Percentiles rank a stretch among this genome's conserved stretches.
Conservation (phyloP, 306 rosid genomes). For the Rosa chinensis region DNA sequence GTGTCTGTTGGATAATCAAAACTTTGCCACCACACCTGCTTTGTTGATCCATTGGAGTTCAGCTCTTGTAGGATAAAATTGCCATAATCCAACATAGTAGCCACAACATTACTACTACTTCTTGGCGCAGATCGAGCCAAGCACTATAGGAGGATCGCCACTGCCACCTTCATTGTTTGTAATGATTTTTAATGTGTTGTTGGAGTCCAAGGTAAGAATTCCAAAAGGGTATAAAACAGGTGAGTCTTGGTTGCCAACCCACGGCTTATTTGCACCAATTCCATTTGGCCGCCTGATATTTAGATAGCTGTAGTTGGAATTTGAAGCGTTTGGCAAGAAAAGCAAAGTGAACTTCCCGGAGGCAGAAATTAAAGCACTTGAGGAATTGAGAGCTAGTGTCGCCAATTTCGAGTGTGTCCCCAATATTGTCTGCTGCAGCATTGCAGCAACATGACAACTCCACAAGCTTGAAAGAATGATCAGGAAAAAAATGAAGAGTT, state of each 20-base stretch:
- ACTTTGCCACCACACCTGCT: conserved; percentile 7
- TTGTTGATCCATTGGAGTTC: not conserved
- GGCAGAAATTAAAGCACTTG: not conserved
- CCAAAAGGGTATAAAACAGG: not conserved
- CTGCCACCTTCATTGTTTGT: not conserved
- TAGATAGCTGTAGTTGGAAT: not conserved
- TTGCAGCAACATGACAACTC: not conserved
- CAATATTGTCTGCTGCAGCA: not conserved
- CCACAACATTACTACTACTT: not conserved
- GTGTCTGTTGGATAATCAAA: conserved; percentile 7
- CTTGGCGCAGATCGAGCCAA: not conserved
- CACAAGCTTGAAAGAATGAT: not conserved
- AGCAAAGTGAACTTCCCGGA: not conserved
- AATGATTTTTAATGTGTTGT: not conserved
- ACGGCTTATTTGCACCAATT: not conserved
- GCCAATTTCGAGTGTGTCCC: not conserved
- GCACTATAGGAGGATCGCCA: not conserved
- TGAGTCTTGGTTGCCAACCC: not conserved
- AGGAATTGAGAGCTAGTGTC: not conserved
- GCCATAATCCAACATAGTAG: conserved; percentile 1
- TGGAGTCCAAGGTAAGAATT: not conserved
- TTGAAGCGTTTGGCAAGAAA: not conserved
- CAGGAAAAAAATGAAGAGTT: not conserved
- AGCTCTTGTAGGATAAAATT: conserved; percentile 5
- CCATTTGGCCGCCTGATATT: not conserved